Conservation (phyloP, 2,329 filamentous ascomycete species). For the Pseudophaeomoniella oleicola region DNA sequence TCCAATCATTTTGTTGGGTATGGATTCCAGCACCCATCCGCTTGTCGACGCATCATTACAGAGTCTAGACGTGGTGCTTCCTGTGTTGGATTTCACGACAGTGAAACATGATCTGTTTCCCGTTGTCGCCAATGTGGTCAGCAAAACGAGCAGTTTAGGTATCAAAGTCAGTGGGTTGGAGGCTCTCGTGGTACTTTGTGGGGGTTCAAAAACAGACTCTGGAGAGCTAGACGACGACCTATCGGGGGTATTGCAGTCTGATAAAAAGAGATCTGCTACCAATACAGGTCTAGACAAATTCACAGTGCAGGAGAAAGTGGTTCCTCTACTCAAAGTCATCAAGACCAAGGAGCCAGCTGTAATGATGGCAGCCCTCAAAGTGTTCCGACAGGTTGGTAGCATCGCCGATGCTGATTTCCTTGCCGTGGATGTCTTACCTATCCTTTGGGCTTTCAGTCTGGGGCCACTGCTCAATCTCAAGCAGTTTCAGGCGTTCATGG, state of each 20-base stretch:
- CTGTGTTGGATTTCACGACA: slow-evolving; percentile 85
- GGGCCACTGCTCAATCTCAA: slow-evolving; percentile 76
- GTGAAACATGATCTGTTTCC: slow-evolving; percentile 97
- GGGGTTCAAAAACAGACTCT: slow-evolving; percentile 41
- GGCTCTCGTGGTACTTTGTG: slow-evolving; percentile 79
- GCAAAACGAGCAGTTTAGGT: slow-evolving; percentile 78
- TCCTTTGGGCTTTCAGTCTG: slow-evolving; percentile 82
- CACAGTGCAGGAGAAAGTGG: slow-evolving; percentile 93
- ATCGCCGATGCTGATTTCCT: slow-evolving; percentile 81
- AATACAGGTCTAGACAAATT: slow-evolving; percentile 87
- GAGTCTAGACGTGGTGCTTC: slow-evolving; percentile 64
- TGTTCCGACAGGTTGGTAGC: slow-evolving; percentile 69
- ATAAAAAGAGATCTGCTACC: slow-evolving; percentile 37
- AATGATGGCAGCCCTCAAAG: slow-evolving; percentile 82
- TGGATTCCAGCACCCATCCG: slow-evolving; percentile 80
- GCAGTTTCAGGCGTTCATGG: slow-evolving; percentile 85
- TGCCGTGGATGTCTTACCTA: slow-evolving; percentile 76
- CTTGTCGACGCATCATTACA: slow-evolving; percentile 75
- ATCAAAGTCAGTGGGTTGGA: slow-evolving; percentile 91
- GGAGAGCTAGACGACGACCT: slow-evolving; percentile 51
- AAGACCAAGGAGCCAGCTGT: slow-evolving; percentile 97
- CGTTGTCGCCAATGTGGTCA: slow-evolving; percentile 78
- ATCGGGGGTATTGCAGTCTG: slow-evolving; percentile 44
- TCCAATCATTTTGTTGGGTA: slow-evolving; percentile 66
- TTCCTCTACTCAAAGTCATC: slow-evolving; percentile 79